Evolutionary conservation across 2,329 filamentous ascomycete genomes (phyloP).

Genomic region (Chaetomiaceae sp.): DNA sequence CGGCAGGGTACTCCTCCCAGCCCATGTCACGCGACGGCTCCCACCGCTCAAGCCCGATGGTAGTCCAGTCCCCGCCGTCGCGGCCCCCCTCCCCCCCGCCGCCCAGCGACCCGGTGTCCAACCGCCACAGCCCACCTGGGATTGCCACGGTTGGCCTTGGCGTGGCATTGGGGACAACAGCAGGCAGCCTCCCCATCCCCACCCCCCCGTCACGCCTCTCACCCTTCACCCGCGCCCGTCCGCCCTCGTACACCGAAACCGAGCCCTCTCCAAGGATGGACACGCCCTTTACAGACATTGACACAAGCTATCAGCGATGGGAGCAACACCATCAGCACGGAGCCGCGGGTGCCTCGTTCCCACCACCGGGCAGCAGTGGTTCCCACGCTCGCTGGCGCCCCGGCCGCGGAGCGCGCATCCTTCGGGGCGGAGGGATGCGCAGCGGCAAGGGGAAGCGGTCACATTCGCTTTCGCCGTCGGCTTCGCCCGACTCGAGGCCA

Average conservation of each 20-base stretch:
- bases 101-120: background rate
- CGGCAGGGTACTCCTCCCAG: constrained; percentile 43
- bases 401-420: background rate
- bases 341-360: background rate
- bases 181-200: background rate
- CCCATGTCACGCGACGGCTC: constrained; percentile 46
- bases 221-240: constrained; percentile 24
- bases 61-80: background rate
- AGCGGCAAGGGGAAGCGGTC: background rate
- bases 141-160: too few relatives aligned
- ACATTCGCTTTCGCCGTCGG: background rate
- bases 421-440: background rate
- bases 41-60: constrained; percentile 29
- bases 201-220: constrained; percentile 2
- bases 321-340: constrained; percentile 14
- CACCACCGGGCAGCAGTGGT: background rate
- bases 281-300: constrained; percentile 28
- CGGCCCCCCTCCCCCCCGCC: background rate
- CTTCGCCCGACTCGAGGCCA: background rate
- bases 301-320: constrained; percentile 32
- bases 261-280: constrained; percentile 40
- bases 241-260: constrained; percentile 41
- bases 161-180: background rate
- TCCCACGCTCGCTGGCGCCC: background rate
- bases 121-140: background rate